Percentiles rank a stretch among this genome's conserved stretches.
Conservation (phyloP, 2,329 filamentous ascomycete species). For the Fusarium protoensiforme region DNA sequence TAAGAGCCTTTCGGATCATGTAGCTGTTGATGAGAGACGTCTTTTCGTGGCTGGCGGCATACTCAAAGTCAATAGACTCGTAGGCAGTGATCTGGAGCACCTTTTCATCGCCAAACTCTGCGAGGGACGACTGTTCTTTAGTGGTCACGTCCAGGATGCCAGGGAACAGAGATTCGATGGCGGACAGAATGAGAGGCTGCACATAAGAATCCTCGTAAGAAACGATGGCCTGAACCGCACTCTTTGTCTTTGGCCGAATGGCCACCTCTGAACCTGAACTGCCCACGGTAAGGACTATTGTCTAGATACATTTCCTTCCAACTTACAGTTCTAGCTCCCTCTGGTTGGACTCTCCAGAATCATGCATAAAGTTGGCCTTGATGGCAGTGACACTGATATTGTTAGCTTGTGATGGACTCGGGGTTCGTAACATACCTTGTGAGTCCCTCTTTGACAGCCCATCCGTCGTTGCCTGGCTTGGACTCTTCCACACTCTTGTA, state of each 20-base stretch:
- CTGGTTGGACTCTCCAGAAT: constrained; percentile 68
- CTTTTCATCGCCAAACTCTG: constrained; percentile 50
- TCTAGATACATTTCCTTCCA: constrained; percentile 33
- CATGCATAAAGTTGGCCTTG: constrained; percentile 92
- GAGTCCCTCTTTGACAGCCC: constrained; percentile 87
- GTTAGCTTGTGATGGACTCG: constrained; percentile 7
- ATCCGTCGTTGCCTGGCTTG: constrained; percentile 87
- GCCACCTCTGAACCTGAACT: constrained; percentile 41
- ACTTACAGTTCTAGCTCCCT: constrained; percentile 88
- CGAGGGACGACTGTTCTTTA: constrained; percentile 53
- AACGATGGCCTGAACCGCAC: constrained; percentile 71
- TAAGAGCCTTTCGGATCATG: constrained; percentile 94
- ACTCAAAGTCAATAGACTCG: constrained; percentile 87
- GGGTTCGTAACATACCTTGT: constrained; percentile 73
- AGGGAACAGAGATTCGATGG: constrained; percentile 73
- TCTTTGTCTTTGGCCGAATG: constrained; percentile 35
- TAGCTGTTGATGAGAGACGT: constrained; percentile 86
- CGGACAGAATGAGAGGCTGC: constrained; percentile 82
- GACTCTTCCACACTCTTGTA: constrained; percentile 86
- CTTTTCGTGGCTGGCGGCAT: constrained; percentile 69
- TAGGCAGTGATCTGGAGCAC: constrained; percentile 87
- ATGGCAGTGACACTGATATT: constrained; percentile 81
- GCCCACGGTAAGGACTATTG: constrained; percentile 49
- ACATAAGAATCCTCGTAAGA: constrained; percentile 92
- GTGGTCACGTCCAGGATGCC: constrained; percentile 66